These are phyloP conservation scores for Trypanosoma boissoni DNA, from an alignment of 208 protist genomes.

Conservation along the genomic window DNA sequence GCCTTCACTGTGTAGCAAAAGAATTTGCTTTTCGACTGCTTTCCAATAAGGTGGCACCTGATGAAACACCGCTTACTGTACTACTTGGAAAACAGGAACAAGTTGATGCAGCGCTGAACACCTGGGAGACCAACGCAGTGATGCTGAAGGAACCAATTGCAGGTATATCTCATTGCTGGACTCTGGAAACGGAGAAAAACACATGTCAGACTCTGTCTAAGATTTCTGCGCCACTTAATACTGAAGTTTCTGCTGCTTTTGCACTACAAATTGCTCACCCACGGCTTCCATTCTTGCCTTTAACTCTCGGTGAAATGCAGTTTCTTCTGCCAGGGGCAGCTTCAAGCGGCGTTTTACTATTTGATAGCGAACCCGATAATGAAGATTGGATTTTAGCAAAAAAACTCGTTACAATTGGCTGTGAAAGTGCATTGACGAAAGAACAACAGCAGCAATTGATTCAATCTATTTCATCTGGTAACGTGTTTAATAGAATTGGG, in stretches of 20 bases:
- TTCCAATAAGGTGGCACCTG: slow-evolving; percentile 28
- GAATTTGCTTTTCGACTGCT: slow-evolving; percentile 67
- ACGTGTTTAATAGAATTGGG: slow-evolving; percentile 37
- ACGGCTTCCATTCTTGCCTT: slow-evolving; percentile 46
- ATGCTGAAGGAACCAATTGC: slow-evolving; percentile 59
- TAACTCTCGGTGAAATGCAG: slow-evolving; percentile 52
- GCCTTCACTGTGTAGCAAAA: slow-evolving; percentile 63
- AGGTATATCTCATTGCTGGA: slow-evolving; percentile 59
- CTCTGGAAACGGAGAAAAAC: slow-evolving; percentile 42
- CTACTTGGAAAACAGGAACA: slow-evolving; percentile 53
- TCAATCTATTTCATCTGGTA: slow-evolving; percentile 29
- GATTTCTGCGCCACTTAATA: slow-evolving; percentile 41
- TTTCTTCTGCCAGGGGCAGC: slow-evolving; percentile 35
- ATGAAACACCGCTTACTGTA: slow-evolving; percentile 43
- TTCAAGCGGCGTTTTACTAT: slow-evolving; percentile 40
- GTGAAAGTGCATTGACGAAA: slow-evolving; percentile 28
- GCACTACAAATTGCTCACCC: slow-evolving; percentile 28
- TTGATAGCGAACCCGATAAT: slow-evolving; percentile 34
- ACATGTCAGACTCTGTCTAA: slow-evolving; percentile 34
- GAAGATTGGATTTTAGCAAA: slow-evolving; percentile 40
- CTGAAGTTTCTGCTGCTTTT: slow-evolving; percentile 28
- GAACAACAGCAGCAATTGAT: slow-evolving; percentile 39
- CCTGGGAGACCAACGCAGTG: slow-evolving; percentile 48
- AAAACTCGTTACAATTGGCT: slow-evolving; percentile 30
- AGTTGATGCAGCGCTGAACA: slow-evolving; percentile 55